Evolutionary conservation across 225 moss, liverwort and hornwort genomes (phyloP), one percentile per base, ranked within the genome.

Genomic region (Sphagnum contortum): DNA sequence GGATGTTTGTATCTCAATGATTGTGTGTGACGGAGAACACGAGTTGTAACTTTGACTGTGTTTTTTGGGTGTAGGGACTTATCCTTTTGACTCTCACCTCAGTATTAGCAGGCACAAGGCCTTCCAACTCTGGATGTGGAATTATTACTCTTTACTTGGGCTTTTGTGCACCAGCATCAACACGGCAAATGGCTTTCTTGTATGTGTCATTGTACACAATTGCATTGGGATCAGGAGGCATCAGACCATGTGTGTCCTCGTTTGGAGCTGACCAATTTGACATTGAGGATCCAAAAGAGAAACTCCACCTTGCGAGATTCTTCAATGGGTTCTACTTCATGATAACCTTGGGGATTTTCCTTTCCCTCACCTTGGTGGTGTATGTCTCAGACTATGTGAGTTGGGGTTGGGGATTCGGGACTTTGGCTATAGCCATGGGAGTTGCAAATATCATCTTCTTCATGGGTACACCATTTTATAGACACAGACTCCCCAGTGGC

Each of bases 191-290:
- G 45, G 77, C 64, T 12, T 87, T 91, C 65, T 69, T 94, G 50
- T 77, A 82, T 29, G 8, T 78, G 14, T 81, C 84, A 2, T 65
- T 94, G 9, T 94, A 91, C 68, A 62, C 89, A 47, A 73, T 88
- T 9, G 91, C 80, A 53, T 68, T 94, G 5, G 81, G 86, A 48
- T 75, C 80, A 48, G 91, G 94, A 45, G 81, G 80, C 8, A 57
- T 91, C 48, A 84, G 81, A 65, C 70, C 91, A 3, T 77, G 78
- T 11, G 77, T 85, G 50, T 81, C 82, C 13, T 83, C 90, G 61
- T 77, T 94, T 44, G 94, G 91, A 0, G 91, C 90, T 2, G 94
- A 94, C 55, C 94, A 94, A 64, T 94, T 91, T 13, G 94, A 94
- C 57, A 91, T 90, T 57, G 80, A 79, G 63, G 85, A 90, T 54